Conservation (phyloP, 352 stramenopile species). For the Globisporangium cystogenes region DNA sequence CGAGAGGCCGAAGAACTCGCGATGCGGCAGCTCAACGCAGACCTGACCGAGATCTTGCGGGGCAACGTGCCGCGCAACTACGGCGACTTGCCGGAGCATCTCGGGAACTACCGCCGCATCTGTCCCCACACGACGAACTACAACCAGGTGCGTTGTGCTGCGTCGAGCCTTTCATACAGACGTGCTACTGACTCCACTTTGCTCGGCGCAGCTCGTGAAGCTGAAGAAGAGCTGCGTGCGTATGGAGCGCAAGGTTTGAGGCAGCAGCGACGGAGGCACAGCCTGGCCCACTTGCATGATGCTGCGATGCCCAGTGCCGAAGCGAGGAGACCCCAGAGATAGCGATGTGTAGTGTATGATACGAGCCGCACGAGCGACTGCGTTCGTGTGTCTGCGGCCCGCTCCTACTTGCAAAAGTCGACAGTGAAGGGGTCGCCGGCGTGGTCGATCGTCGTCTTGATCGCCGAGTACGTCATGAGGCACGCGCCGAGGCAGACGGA, state of each 20-base stretch:
- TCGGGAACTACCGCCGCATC: conserved; percentile 60
- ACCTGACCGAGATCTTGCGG: conserved; percentile 62
- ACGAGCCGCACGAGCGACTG: background rate
- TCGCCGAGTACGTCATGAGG: conserved; percentile 48
- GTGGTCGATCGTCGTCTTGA: conserved; percentile 34
- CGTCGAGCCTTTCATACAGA: background rate
- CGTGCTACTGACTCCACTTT: background rate
- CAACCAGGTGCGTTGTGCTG: conserved; percentile 35
- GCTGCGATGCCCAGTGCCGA: background rate
- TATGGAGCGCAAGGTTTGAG: conserved; percentile 14
- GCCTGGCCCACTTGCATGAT: no score
- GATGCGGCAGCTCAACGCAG: conserved; percentile 49
- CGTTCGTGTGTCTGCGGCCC: background rate
- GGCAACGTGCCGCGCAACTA: conserved; percentile 46
- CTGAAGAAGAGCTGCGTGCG: conserved; percentile 55
- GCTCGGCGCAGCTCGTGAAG: conserved; percentile 32
- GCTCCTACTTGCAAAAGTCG: conserved; percentile 30
- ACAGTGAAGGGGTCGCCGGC: conserved; percentile 26
- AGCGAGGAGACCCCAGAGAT: background rate
- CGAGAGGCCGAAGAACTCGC: conserved; percentile 44
- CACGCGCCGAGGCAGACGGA: conserved; percentile 33
- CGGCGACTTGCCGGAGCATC: conserved; percentile 52
- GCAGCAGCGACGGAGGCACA: no score
- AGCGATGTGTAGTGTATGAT: background rate
- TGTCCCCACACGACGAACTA: conserved; percentile 63